phyloP scores from a whole-genome alignment of 1,139 yeast genomes.

The Hansenula lynferdii region DNA sequence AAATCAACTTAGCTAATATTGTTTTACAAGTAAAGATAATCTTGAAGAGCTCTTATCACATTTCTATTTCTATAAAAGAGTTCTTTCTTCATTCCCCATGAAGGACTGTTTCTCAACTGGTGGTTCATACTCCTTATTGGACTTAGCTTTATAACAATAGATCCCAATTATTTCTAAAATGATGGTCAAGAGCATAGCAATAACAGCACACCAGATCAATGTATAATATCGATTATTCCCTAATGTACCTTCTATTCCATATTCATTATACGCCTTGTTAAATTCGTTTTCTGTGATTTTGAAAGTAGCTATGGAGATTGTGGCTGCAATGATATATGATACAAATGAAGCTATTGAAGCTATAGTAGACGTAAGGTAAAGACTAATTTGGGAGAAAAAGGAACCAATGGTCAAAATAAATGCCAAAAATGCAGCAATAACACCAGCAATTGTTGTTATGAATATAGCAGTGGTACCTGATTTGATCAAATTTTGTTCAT shows the following conservation, averaged over 20 bases:
- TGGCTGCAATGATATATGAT: constrained; percentile 33
- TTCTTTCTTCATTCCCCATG: constrained; percentile 18
- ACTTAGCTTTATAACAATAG: constrained; percentile 34
- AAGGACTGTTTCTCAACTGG: no score
- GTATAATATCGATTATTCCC: constrained; percentile 31
- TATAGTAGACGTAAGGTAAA: constrained; percentile 27
- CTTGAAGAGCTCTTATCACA: no score
- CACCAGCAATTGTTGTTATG: constrained; percentile 40
- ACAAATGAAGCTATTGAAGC: constrained; percentile 27
- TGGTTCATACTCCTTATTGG: constrained; percentile 11
- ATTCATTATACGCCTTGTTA: constrained; percentile 28
- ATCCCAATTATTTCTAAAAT: constrained; percentile 36
- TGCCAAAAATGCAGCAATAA: constrained; percentile 35
- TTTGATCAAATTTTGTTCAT: constrained; percentile 31
- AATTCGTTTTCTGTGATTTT: constrained; percentile 31
- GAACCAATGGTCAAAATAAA: constrained; percentile 35
- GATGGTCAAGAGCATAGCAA: constrained; percentile 31
- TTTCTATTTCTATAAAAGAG: constrained; percentile 12
- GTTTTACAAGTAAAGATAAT: no score
- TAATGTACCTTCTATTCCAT: constrained; percentile 37
- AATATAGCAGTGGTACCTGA: constrained; percentile 41
- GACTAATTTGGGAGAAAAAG: constrained; percentile 29
- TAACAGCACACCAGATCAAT: constrained; percentile 42
- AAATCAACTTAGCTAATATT: no score
- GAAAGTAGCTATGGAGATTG: constrained; percentile 40